A percentile compares a stretch with the other conserved stretches of the same genome.
phyloP scores from a whole-genome alignment of 352 stramenopile species.

The Paralagenidium karlingii region DNA sequence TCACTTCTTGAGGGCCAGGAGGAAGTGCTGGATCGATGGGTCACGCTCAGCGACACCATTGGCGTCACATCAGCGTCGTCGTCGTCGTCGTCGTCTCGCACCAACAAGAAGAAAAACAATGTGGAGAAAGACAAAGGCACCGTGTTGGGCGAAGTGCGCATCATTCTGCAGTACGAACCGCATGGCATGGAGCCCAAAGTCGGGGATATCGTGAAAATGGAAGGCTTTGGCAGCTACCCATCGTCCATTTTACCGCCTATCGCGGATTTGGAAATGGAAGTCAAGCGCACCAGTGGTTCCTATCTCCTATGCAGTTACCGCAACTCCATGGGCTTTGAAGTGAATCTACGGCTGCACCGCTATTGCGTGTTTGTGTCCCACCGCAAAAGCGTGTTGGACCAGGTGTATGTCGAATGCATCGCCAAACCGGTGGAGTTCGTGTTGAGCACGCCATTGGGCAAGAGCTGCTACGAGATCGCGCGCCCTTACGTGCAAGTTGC shows the following conservation, averaged over 20 bases:
- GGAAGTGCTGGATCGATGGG: conserved; percentile 67
- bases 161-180: conserved; percentile 70
- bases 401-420: conserved; percentile 52
- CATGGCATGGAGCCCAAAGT: conserved; percentile 63
- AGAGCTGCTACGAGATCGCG: conserved; percentile 32
- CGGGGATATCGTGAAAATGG: conserved; percentile 61
- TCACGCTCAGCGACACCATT: conserved; percentile 42
- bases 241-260: conserved; percentile 44
- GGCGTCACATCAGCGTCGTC: background rate
- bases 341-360: conserved; percentile 42
- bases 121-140: conserved; percentile 28
- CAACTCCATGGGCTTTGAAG: conserved; percentile 54
- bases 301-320: conserved; percentile 63
- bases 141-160: conserved; percentile 51
- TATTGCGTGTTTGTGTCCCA: conserved; percentile 73
- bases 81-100: conserved; percentile 2
- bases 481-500: conserved; percentile 58
- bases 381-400: conserved; percentile 51
- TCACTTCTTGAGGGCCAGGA: conserved; percentile 60
- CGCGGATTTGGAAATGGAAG: conserved; percentile 58
- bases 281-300: conserved; percentile 73
- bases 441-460: conserved; percentile 41
- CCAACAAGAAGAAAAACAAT: conserved; percentile 25
- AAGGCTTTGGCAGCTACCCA: conserved; percentile 62
- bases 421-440: conserved; percentile 65